phyloP scores from a whole-genome alignment of 1,284 basidiomycete species.

The Puccinia coronata region DNA sequence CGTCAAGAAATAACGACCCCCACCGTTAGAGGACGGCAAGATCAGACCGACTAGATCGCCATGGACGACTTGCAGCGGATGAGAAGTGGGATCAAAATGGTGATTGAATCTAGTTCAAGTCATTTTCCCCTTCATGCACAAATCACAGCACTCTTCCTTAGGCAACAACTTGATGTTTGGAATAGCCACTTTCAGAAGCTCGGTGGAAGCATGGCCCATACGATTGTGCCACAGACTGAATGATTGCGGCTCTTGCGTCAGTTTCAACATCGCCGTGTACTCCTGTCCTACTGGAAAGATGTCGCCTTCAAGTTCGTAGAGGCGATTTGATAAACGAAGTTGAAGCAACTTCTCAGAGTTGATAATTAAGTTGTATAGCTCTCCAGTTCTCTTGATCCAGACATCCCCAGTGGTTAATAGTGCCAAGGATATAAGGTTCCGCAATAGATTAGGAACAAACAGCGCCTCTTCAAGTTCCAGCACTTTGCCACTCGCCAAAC shows the following conservation, averaged over 20 bases:
- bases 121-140: neutral
- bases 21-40: no score
- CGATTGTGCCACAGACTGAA: neutral
- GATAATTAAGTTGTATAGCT: neutral
- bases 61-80: no score
- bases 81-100: no score
- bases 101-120: neutral
- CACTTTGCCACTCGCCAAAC: neutral
- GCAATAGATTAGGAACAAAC: neutral
- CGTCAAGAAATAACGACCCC: no score
- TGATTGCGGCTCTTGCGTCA: no score
- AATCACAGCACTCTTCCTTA: neutral
- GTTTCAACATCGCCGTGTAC: no score
- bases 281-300: neutral
- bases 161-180: neutral
- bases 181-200: neutral
- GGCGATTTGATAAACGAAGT: no score
- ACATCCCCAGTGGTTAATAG: neutral
- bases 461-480: neutral
- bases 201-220: neutral
- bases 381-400: neutral
- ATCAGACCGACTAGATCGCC: no score
- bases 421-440: neutral
- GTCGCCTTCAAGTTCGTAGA: neutral
- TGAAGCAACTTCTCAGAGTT: no score